These are phyloP conservation scores for Yamadazyma tumulicola DNA, from an alignment of 805 yeast species.

Conservation along the genomic window DNA sequence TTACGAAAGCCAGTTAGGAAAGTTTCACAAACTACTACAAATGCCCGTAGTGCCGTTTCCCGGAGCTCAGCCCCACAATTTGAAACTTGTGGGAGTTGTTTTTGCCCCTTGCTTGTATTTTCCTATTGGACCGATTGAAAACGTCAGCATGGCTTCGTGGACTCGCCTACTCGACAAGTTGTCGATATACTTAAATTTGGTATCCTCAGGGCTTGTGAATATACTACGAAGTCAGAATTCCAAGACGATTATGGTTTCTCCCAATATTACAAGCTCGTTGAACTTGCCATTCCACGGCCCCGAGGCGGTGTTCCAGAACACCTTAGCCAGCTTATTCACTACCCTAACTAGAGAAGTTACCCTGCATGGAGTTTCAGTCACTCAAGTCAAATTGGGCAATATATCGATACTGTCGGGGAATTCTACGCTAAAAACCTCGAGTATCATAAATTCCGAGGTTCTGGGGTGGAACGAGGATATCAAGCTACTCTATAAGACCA, in stretches of 20 bases:
- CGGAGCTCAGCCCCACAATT: constrained; percentile 53
- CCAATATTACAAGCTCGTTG: constrained; percentile 53
- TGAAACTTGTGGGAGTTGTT: constrained; percentile 61
- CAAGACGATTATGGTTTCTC: constrained; percentile 50
- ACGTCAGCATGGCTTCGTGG: constrained; percentile 52
- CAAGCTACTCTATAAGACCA: constrained; percentile 28
- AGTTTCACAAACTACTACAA: constrained; percentile 47
- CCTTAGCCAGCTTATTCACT: constrained; percentile 36
- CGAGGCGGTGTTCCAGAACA: constrained; percentile 51
- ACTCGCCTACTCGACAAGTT: constrained; percentile 44
- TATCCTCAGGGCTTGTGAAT: constrained; percentile 53
- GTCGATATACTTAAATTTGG: constrained; percentile 46
- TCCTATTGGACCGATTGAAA: constrained; percentile 66
- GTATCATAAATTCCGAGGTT: constrained; percentile 31
- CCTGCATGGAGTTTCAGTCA: constrained; percentile 33
- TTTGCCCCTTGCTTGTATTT: constrained; percentile 67
- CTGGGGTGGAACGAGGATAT: constrained; percentile 37
- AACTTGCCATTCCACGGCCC: constrained; percentile 62
- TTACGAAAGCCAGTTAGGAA: constrained; percentile 45
- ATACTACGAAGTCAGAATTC: constrained; percentile 50
- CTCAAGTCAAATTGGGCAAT: constrained; percentile 41
- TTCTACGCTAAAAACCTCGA: constrained; percentile 21
- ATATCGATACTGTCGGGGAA: constrained; percentile 25
- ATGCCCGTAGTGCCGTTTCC: constrained; percentile 57
- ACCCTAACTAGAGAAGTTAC: constrained; percentile 32